phyloP scores from a whole-genome alignment of 108 stramenopile species.

The Epipyxis sp. region DNA sequence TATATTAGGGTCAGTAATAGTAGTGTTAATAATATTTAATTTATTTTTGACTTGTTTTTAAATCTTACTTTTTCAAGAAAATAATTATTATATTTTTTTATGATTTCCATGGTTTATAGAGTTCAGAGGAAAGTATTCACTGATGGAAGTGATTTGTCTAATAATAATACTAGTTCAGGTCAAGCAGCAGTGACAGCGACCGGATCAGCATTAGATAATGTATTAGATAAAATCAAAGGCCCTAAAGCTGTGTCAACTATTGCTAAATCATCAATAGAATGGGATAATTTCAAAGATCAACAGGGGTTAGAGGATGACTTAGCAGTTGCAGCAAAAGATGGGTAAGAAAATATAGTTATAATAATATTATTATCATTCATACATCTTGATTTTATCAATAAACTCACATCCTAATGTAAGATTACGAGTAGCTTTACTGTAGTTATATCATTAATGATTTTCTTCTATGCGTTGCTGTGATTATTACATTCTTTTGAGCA shows the following conservation, averaged over 20 bases:
- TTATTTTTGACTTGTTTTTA: neutral
- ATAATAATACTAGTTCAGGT: neutral
- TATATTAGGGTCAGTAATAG: too few relatives aligned
- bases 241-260: slow-evolving; percentile 69
- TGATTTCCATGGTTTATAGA: neutral
- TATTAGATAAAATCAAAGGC: slow-evolving; percentile 64
- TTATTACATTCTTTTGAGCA: too few relatives aligned
- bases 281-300: slow-evolving; percentile 79
- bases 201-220: slow-evolving; percentile 52
- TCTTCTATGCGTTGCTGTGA: too few relatives aligned
- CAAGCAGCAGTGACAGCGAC: too few relatives aligned
- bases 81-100: neutral
- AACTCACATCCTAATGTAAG: too few relatives aligned
- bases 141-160: neutral
- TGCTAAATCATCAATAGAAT: slow-evolving; percentile 76
- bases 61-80: neutral
- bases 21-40: too few relatives aligned
- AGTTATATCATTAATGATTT: too few relatives aligned
- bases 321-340: slow-evolving; percentile 69
- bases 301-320: slow-evolving; percentile 67
- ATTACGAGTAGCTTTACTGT: too few relatives aligned
- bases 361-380: too few relatives aligned
- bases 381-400: too few relatives aligned
- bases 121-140: neutral
- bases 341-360: slow-evolving; percentile 53